phyloP scores from a whole-genome alignment of 1,139 yeast genomes.

The Eremothecium coryli region DNA sequence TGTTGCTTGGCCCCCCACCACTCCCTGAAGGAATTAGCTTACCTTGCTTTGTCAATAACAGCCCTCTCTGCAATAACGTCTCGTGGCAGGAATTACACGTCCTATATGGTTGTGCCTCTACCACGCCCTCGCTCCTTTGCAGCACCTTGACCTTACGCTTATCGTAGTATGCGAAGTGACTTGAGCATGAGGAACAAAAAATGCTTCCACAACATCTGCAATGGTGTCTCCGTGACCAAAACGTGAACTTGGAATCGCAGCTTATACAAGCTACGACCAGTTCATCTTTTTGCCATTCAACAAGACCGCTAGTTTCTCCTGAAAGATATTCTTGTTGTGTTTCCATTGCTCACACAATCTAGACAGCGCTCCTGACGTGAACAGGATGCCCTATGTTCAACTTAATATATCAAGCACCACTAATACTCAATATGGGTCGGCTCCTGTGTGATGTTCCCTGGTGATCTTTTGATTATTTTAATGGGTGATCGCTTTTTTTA shows the following conservation, averaged over 20 bases:
- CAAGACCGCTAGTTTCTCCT: conserved; percentile 26
- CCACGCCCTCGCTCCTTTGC: conserved; percentile 63
- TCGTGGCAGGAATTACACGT: conserved; percentile 28
- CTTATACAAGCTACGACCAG: conserved; percentile 50
- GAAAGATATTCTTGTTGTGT: conserved; percentile 1
- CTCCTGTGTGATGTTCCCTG: too few species aligned
- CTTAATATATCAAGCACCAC: too few species aligned
- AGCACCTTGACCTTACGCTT: conserved; percentile 53
- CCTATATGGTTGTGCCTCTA: conserved; percentile 34
- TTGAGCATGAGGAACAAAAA: conserved; percentile 25
- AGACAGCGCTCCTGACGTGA: neutral
- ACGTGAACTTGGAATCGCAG: conserved; percentile 50
- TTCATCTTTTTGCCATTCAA: conserved; percentile 75
- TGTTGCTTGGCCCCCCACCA: conserved; percentile 8
- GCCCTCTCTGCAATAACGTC: conserved; percentile 22
- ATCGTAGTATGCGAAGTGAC: conserved; percentile 24
- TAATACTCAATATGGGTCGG: too few species aligned
- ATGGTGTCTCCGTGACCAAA: conserved; percentile 79
- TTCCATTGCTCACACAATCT: neutral
- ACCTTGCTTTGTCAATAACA: conserved; percentile 19
- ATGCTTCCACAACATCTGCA: conserved; percentile 46
- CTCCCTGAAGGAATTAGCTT: conserved; percentile 4
- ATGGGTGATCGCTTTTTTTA: too few species aligned
- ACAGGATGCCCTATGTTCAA: too few species aligned
- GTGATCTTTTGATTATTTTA: too few species aligned